Base-by-base conservation (phyloP, 257 asterid species). In the Schizonepeta tenuifolia region DNA sequence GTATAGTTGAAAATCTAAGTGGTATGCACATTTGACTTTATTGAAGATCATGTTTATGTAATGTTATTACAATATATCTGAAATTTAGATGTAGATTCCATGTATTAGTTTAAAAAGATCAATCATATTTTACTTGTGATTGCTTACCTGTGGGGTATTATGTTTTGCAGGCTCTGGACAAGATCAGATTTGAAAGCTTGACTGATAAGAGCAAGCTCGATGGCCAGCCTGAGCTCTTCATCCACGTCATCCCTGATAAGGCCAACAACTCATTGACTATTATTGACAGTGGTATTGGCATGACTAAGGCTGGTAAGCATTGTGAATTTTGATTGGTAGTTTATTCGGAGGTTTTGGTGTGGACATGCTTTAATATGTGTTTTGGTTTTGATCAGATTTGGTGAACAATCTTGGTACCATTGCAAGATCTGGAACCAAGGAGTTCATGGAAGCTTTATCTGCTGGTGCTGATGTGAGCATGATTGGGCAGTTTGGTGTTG, bases 381-480 rank as follows among this genome's bases (percentile, higher is more conserved):
- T 54, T 66, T 49, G 15, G 15, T 53, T 64, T 20, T 72, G n/a
- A 20, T 76, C 79, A 86, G 91, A 86, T 78, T 79, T 86, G 87
- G 89, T 86, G 77, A 86, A 86, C 86, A 86, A 86, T 67, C 89
- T 86, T 41, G 91, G 91, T 71, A 84, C 89, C 7, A 86, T 84
- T 58, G 89, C 87, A 17, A 78, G 89, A 74, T 86, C 89, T 21
- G 91, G 89, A 44, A 86, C 89, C 14, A 86, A 86, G 80, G 89
- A 86, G 35, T 86, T 86, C 33, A 84, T 86, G 91, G 91, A 86
- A 67, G 91, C 89, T 33, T 71, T 86, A 41, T 81, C 91, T 40
- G 89, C 91, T 28, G 91, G 91, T 68, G 89, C 89, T 74, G 89
- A 84, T 83, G 91, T 84, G 1, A 84, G 91, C 83, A 86, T 86